Evolutionary conservation across 2,329 filamentous ascomycete species (phyloP).

Genomic region (Domatiomyces globalis): DNA sequence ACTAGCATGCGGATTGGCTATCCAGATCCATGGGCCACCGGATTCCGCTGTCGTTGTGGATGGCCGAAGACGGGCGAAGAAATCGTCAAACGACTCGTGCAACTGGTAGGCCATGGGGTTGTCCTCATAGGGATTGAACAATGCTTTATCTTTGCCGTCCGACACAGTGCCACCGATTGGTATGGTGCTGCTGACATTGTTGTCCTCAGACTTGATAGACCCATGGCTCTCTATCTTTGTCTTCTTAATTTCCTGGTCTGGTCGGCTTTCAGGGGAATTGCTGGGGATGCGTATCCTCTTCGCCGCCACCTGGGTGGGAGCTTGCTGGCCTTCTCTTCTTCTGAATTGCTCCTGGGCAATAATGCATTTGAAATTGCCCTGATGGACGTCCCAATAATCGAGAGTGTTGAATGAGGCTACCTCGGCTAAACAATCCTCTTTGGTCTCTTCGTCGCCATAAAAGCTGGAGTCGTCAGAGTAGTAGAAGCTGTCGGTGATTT

Average conservation of each 20-base stretch:
- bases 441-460: constrained; percentile 39
- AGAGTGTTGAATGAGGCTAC: constrained; percentile 38
- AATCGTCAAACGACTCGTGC: constrained; percentile 48
- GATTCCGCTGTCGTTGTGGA: constrained; percentile 32
- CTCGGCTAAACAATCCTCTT: constrained; percentile 35
- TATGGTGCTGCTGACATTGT: background rate
- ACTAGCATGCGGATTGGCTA: constrained; percentile 45
- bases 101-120: constrained; percentile 44
- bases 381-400: constrained; percentile 34
- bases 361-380: constrained; percentile 12
- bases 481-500: background rate
- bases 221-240: background rate
- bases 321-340: background rate
- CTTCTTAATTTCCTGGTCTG: constrained; percentile 1
- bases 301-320: constrained; percentile 1
- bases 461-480: constrained; percentile 29
- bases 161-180: background rate
- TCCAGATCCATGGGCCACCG: constrained; percentile 55
- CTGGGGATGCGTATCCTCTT: constrained; percentile 1
- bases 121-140: constrained; percentile 48
- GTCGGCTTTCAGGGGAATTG: background rate
- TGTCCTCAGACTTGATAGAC: background rate
- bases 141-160: constrained; percentile 1
- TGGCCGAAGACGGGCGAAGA: constrained; percentile 55
- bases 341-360: constrained; percentile 4